Percentiles rank a stretch among this genome's conserved stretches.
These are phyloP conservation scores for Geotrichum macrosporum DNA, from an alignment of 1,139 yeast genomes.

Conservation along the genomic window DNA sequence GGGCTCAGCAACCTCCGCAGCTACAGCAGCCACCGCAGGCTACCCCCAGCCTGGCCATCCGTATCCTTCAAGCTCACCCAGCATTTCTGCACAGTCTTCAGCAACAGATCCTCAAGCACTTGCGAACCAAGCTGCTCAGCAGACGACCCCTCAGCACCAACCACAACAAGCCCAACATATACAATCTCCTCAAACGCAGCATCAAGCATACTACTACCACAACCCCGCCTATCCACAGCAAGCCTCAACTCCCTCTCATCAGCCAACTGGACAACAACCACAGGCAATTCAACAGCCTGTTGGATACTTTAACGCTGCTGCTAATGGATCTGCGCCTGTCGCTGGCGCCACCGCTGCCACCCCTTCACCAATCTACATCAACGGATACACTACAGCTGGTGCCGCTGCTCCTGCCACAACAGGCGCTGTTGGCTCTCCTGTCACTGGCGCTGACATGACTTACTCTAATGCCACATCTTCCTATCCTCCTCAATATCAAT, in stretches of 20 bases:
- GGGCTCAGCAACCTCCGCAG: slow-evolving; percentile 11
- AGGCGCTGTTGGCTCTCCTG: too few relatives aligned
- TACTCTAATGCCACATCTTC: slow-evolving; percentile 12
- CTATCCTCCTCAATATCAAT: slow-evolving; percentile 17
- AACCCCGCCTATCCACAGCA: slow-evolving; percentile 13
- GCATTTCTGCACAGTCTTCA: slow-evolving; percentile 5
- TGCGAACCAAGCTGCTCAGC: slow-evolving; percentile 15
- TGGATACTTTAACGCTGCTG: slow-evolving; percentile 16
- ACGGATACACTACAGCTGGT: not conserved
- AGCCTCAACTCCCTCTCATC: slow-evolving; percentile 13
- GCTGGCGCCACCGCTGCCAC: slow-evolving; percentile 11
- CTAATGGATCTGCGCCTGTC: too few relatives aligned
- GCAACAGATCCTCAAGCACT: slow-evolving; percentile 11
- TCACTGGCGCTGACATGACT: too few relatives aligned
- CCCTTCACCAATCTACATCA: slow-evolving; percentile 9
- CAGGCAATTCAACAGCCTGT: slow-evolving; percentile 20
- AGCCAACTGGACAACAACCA: slow-evolving; percentile 15
- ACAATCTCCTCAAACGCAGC: slow-evolving; percentile 16
- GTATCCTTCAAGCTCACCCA: slow-evolving; percentile 8
- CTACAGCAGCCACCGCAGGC: slow-evolving; percentile 16
- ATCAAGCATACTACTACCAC: slow-evolving; percentile 13
- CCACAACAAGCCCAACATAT: slow-evolving; percentile 21
- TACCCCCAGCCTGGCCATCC: slow-evolving; percentile 19
- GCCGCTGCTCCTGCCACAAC: slow-evolving; percentile 6
- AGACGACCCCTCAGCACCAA: too few relatives aligned